phyloP scores from a whole-genome alignment of 495 filamentous ascomycete genomes.

The Neurospora sp. region DNA sequence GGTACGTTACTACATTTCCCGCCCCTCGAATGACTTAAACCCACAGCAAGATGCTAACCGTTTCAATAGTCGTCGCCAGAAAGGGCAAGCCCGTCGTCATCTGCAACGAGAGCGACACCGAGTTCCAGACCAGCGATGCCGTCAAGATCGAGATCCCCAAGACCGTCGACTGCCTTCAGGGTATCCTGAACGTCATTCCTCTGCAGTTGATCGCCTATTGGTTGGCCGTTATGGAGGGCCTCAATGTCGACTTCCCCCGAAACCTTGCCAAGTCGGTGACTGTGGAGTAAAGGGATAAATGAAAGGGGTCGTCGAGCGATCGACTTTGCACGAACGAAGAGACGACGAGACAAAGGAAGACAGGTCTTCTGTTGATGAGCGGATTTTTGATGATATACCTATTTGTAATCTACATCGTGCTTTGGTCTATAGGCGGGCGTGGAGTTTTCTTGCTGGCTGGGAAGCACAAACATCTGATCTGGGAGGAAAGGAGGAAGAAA shows the following conservation, averaged over 20 bases:
- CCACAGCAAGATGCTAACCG: conserved; percentile 6
- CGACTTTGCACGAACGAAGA: not conserved
- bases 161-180: conserved; percentile 92
- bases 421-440: conserved; percentile 13
- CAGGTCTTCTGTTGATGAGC: conserved; percentile 1
- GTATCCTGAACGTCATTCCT: conserved; percentile 93
- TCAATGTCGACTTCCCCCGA: conserved; percentile 95
- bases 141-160: conserved; percentile 96
- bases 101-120: conserved; percentile 82
- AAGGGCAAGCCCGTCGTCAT: conserved; percentile 94
- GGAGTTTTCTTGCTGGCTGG: conserved; percentile 4
- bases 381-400: conserved; percentile 1
- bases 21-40: not conserved
- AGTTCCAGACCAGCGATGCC: conserved; percentile 77
- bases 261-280: conserved; percentile 99
- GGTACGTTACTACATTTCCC: conserved; percentile 39
- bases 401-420: conserved; percentile 6
- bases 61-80: conserved; percentile 69
- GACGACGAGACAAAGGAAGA: not conserved
- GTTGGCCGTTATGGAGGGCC: conserved; percentile 89
- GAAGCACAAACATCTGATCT: conserved; percentile 3
- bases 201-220: conserved; percentile 97
- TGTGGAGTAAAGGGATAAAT: conserved; percentile 60
- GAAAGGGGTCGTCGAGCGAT: not conserved
- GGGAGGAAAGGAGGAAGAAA: not conserved